phyloP scores from a whole-genome alignment of 495 filamentous ascomycete genomes.

The Aspergillus nanangensis region DNA sequence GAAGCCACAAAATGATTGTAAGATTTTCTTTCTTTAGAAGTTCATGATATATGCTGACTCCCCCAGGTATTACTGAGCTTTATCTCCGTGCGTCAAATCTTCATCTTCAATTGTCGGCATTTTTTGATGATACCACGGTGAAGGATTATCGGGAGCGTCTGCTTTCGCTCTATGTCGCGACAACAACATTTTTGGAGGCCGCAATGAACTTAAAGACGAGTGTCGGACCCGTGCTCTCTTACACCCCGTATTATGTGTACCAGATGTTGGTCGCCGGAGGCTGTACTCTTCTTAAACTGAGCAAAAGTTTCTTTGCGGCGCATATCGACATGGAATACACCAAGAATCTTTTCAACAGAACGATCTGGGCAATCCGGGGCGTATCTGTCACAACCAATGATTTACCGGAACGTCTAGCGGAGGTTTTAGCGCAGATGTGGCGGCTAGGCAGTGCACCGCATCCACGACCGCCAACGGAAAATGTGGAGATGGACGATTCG shows the following conservation, averaged over 20 bases:
- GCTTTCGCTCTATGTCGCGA: slow-evolving; percentile 70
- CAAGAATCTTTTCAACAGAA: slow-evolving; percentile 66
- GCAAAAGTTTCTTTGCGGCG: slow-evolving; percentile 73
- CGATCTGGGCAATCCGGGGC: slow-evolving; percentile 70
- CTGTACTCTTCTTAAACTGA: slow-evolving; percentile 78
- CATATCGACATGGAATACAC: slow-evolving; percentile 72
- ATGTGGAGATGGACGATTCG: slow-evolving; percentile 55
- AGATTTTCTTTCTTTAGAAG: neutral
- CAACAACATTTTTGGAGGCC: slow-evolving; percentile 68
- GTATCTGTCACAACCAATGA: slow-evolving; percentile 82
- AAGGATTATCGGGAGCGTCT: slow-evolving; percentile 75
- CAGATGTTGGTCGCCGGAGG: slow-evolving; percentile 90
- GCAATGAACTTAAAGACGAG: slow-evolving; percentile 58
- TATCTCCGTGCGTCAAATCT: slow-evolving; percentile 76
- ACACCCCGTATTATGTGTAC: slow-evolving; percentile 80
- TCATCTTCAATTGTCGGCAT: slow-evolving; percentile 79
- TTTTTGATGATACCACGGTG: slow-evolving; percentile 76
- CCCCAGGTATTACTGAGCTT: slow-evolving; percentile 59
- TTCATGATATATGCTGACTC: slow-evolving; percentile 15
- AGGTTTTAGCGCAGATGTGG: slow-evolving; percentile 92
- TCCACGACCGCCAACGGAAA: slow-evolving; percentile 24
- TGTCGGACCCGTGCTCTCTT: slow-evolving; percentile 52
- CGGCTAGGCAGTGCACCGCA: slow-evolving; percentile 57
- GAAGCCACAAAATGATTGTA: slow-evolving; percentile 41
- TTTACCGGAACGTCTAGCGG: slow-evolving; percentile 76